Percentiles rank a stretch among this genome's conserved stretches.
phyloP scores from a whole-genome alignment of 768 basidiomycete species.

The Amanita molliuscula region DNA sequence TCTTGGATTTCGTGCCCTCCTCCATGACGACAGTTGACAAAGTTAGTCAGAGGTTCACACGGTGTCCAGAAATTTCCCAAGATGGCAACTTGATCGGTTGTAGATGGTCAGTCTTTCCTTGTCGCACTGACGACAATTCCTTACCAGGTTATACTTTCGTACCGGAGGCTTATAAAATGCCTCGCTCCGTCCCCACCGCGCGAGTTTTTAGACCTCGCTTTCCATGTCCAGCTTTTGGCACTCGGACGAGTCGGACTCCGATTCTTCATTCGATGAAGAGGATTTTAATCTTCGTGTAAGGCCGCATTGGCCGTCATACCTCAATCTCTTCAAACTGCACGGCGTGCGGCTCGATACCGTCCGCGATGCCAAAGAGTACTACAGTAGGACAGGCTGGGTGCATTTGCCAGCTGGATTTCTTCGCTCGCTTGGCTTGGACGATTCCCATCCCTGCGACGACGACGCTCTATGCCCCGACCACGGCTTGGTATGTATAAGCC shows the following conservation, averaged over 20 bases:
- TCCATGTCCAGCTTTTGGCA: constrained; percentile 16
- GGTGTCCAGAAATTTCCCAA: constrained; percentile 15
- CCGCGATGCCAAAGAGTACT: constrained; percentile 53
- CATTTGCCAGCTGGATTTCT: constrained; percentile 3
- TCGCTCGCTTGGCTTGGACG: constrained; percentile 17
- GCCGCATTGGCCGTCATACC: constrained; percentile 55
- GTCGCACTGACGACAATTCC: constrained; percentile 12
- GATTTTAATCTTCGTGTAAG: constrained; percentile 47
- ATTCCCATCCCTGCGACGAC: constrained; percentile 33
- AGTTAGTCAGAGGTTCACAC: background rate
- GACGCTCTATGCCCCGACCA: constrained; percentile 60
- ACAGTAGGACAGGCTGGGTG: constrained; percentile 19
- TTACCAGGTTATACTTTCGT: background rate
- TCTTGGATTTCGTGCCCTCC: constrained; percentile 76
- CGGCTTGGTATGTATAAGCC: constrained; percentile 44
- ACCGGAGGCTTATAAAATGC: background rate
- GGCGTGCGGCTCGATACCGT: constrained; percentile 64
- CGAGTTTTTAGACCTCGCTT: background rate
- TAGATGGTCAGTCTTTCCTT: constrained; percentile 18
- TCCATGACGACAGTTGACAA: constrained; percentile 38
- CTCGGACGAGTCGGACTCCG: constrained; percentile 22
- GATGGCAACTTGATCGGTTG: constrained; percentile 14
- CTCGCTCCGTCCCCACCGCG: background rate
- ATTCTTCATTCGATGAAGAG: constrained; percentile 46
- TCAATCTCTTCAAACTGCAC: constrained; percentile 30